Conservation (phyloP, 345 rosid species). For the Salix suchowensis region DNA sequence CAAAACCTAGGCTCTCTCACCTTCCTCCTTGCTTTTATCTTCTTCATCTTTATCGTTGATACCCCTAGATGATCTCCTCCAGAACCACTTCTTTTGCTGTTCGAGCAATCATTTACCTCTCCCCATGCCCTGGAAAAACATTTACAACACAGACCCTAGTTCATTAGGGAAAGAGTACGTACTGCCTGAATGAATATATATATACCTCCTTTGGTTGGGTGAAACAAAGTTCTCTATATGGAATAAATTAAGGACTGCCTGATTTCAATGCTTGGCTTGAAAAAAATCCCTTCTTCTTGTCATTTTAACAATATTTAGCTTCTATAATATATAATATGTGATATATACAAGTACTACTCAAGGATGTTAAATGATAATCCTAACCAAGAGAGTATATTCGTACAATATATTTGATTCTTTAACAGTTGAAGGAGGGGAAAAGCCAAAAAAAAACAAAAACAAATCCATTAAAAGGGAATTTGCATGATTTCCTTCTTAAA, state of each 20-base stretch:
- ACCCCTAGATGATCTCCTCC: slow-evolving; percentile 42
- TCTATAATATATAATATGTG: not conserved
- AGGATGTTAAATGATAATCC: not conserved
- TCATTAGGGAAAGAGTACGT: not conserved
- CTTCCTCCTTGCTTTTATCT: slow-evolving; percentile 73
- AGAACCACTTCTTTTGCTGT: slow-evolving; percentile 35
- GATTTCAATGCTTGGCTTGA: not conserved
- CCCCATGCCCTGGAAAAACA: slow-evolving; percentile 56
- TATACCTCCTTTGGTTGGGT: not conserved
- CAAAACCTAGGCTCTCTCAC: slow-evolving; percentile 97
- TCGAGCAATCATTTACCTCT: slow-evolving; percentile 29
- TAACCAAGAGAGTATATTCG: not conserved
- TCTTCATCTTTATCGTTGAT: slow-evolving; percentile 71
- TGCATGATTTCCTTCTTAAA: not conserved
- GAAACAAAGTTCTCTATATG: not conserved
- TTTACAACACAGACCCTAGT: not conserved
- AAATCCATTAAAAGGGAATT: not conserved
- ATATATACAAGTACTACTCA: not conserved
- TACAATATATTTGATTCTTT: not conserved
- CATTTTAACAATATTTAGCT: not conserved
- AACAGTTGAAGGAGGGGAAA: not conserved
- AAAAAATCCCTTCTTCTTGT: not conserved
- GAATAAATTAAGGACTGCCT: not conserved
- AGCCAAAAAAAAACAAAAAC: not conserved
- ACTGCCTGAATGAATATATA: not conserved